phyloP scores from a whole-genome alignment of 2,329 filamentous ascomycete genomes.

The Leptodontidium sp. region DNA sequence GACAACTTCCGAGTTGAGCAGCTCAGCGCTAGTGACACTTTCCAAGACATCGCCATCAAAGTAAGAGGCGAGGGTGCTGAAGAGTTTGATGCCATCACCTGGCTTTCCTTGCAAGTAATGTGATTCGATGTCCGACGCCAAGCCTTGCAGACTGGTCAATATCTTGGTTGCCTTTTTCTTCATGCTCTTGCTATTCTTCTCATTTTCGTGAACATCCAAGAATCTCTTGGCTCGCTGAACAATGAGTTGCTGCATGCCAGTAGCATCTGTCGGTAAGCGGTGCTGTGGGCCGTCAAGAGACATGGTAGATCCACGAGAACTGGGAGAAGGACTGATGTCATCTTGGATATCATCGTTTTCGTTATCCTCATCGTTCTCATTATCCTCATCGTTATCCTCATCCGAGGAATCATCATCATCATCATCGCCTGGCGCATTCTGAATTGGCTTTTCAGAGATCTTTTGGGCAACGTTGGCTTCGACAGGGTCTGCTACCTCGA shows the following conservation, averaged over 20 bases:
- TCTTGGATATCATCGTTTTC: conserved; percentile 63
- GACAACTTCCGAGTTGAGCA: conserved; percentile 90
- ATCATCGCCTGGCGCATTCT: conserved; percentile 50
- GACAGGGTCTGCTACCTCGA: conserved; percentile 41
- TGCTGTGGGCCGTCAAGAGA: conserved; percentile 65
- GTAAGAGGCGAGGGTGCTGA: conserved; percentile 78
- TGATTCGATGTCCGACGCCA: conserved; percentile 75
- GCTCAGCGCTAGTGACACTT: conserved; percentile 93
- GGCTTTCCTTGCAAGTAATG: conserved; percentile 70
- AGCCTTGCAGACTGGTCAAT: conserved; percentile 72
- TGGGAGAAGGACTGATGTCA: conserved; percentile 47
- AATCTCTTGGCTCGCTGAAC: conserved; percentile 82
- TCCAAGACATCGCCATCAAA: conserved; percentile 90
- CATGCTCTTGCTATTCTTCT: conserved; percentile 74
- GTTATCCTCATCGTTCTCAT: conserved; percentile 56
- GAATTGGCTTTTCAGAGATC: conserved; percentile 41
- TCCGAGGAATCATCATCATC: conserved; percentile 58
- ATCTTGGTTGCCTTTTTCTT: conserved; percentile 82
- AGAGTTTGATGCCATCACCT: conserved; percentile 70
- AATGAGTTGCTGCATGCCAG: conserved; percentile 76
- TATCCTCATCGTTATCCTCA: conserved; percentile 59
- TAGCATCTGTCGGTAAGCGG: conserved; percentile 56
- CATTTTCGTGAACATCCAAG: conserved; percentile 81
- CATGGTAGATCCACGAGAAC: conserved; percentile 71
- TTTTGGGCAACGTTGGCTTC: conserved; percentile 47